These are phyloP conservation scores for Cyclotella atomus DNA, from an alignment of 108 stramenopile species.

Conservation along the genomic window DNA sequence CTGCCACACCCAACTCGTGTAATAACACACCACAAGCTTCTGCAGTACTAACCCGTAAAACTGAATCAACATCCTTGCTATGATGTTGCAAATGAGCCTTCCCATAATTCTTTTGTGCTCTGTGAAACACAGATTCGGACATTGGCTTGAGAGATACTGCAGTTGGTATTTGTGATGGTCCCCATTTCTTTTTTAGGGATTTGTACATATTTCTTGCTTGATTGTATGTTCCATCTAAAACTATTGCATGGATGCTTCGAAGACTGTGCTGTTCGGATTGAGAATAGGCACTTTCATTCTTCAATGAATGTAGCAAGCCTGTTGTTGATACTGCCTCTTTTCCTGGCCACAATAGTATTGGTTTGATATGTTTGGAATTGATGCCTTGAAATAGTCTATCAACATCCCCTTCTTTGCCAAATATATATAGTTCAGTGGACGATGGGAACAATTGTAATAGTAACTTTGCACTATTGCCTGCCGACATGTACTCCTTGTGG, in stretches of 20 bases:
- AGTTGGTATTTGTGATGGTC: not conserved
- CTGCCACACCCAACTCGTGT: slow-evolving; percentile 29
- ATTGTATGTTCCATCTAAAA: slow-evolving; percentile 45
- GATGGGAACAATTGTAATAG: slow-evolving; percentile 18
- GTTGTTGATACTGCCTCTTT: slow-evolving; percentile 25
- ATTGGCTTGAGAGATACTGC: not conserved
- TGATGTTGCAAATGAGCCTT: slow-evolving; percentile 18
- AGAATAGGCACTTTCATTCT: not conserved
- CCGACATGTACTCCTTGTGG: slow-evolving; percentile 39
- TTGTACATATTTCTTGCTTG: slow-evolving; percentile 46
- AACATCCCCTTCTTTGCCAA: slow-evolving; percentile 37
- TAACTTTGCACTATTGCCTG: slow-evolving; percentile 41
- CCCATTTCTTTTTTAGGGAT: slow-evolving; percentile 26
- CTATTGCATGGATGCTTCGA: slow-evolving; percentile 19
- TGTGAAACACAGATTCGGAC: slow-evolving; percentile 23
- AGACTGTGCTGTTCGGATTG: not conserved
- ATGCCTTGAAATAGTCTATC: slow-evolving; percentile 27
- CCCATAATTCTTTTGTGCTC: slow-evolving; percentile 52
- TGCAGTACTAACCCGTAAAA: slow-evolving; percentile 42
- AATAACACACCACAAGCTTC: slow-evolving; percentile 48
- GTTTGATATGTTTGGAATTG: slow-evolving; percentile 3
- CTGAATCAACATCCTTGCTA: slow-evolving; percentile 8
- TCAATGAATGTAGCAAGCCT: slow-evolving; percentile 6
- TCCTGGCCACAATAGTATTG: slow-evolving; percentile 41
- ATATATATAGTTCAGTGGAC: slow-evolving; percentile 23